Conservation (phyloP, 495 filamentous ascomycete species). For the Hypomontagnella submonticulosa region DNA sequence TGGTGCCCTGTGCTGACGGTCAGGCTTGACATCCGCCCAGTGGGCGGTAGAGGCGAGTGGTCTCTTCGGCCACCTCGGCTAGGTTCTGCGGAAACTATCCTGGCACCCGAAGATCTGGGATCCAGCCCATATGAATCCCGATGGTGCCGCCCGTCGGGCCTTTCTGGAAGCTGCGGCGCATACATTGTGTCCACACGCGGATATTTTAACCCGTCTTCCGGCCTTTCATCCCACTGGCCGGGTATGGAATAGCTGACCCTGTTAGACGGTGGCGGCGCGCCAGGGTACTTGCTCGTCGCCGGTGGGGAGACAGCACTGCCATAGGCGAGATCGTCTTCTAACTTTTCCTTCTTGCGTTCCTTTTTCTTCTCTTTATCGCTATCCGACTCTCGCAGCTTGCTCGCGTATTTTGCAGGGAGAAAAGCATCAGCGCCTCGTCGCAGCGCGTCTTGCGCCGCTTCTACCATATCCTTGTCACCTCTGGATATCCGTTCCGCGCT, state of each 20-base stretch:
- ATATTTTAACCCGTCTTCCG: constrained; percentile 57
- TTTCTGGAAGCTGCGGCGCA: constrained; percentile 24
- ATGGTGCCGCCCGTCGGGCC: constrained; percentile 25
- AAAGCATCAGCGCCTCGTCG: constrained; percentile 43
- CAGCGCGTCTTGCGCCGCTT: constrained; percentile 43
- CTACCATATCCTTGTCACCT: constrained; percentile 56
- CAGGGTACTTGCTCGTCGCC: constrained; percentile 21
- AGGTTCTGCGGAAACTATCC: constrained; percentile 54
- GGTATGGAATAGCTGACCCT: constrained; percentile 60
- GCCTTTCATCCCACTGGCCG: constrained; percentile 61
- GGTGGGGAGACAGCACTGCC: constrained; percentile 44
- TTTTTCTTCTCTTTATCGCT: constrained; percentile 39
- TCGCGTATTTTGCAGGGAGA: constrained; percentile 44
- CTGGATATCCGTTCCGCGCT: constrained; percentile 50
- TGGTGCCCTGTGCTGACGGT: constrained; percentile 56
- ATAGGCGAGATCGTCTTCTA: constrained; percentile 60
- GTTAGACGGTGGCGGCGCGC: constrained; percentile 44
- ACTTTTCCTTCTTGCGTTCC: constrained; percentile 48
- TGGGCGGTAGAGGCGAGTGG: constrained; percentile 60
- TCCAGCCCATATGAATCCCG: constrained; percentile 47
- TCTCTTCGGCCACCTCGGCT: constrained; percentile 48
- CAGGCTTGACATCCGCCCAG: constrained; percentile 58
- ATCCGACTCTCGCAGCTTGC: constrained; percentile 37
- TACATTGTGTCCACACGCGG: constrained; percentile 48
- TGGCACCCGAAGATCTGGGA: constrained; percentile 40